These are phyloP conservation scores for Pseudocercospora fuligena DNA, from an alignment of 2,329 filamentous ascomycete genomes.

Conservation along the genomic window DNA sequence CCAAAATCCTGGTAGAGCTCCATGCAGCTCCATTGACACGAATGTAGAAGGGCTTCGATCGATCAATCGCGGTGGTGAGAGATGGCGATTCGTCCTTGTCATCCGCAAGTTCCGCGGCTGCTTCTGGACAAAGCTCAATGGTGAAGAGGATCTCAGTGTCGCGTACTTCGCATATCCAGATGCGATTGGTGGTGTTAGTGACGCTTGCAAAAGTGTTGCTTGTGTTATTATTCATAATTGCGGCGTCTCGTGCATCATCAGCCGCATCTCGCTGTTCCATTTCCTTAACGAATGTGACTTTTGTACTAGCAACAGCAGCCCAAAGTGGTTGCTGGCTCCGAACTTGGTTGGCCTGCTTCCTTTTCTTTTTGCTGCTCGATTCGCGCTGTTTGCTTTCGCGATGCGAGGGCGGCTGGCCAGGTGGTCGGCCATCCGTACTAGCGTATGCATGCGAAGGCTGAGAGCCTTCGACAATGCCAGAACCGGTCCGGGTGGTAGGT, in stretches of 20 bases:
- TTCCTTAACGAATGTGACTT: constrained; percentile 91
- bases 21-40: constrained; percentile 78
- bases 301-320: constrained; percentile 93
- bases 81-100: constrained; percentile 47
- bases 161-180: constrained; percentile 81
- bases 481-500: constrained; percentile 23
- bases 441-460: constrained; percentile 32
- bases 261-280: constrained; percentile 74
- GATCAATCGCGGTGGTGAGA: constrained; percentile 60
- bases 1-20: constrained; percentile 75
- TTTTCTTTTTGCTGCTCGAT: constrained; percentile 75
- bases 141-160: constrained; percentile 76
- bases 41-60: constrained; percentile 76
- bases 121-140: constrained; percentile 41
- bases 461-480: constrained; percentile 30
- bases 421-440: constrained; percentile 56
- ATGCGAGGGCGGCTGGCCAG: constrained; percentile 55
- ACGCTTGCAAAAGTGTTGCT: constrained; percentile 68
- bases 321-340: constrained; percentile 89
- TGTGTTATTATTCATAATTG: constrained; percentile 72
- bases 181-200: constrained; percentile 61
- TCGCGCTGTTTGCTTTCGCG: constrained; percentile 62
- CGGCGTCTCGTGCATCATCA: constrained; percentile 73
- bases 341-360: constrained; percentile 89
- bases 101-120: constrained; percentile 30